phyloP scores from a whole-genome alignment of 495 filamentous ascomycete species.

The Talaromyces trachyspermus region DNA sequence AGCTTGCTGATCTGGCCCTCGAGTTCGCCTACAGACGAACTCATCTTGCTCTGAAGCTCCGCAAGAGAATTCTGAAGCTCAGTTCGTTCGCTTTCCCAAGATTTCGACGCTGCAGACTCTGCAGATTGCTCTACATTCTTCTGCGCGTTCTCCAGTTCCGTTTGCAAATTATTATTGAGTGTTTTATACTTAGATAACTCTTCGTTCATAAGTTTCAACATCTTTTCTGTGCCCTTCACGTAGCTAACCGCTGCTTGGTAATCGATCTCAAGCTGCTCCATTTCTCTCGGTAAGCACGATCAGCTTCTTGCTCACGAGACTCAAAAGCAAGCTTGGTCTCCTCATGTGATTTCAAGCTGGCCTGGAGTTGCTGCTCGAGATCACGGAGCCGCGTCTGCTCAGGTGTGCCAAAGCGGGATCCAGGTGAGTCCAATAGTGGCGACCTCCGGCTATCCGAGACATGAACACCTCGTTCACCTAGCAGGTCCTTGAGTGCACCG shows the following conservation, averaged over 20 bases:
- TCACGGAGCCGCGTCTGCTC: constrained; percentile 78
- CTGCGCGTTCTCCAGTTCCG: constrained; percentile 57
- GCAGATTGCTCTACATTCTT: constrained; percentile 31
- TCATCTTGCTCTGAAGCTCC: constrained; percentile 57
- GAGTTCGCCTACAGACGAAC: constrained; percentile 54
- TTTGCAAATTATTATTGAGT: constrained; percentile 74
- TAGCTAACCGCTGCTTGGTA: constrained; percentile 99
- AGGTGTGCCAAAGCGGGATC: constrained; percentile 69
- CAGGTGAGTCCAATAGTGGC: constrained; percentile 55
- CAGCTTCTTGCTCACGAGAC: constrained; percentile 72
- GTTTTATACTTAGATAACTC: constrained; percentile 83
- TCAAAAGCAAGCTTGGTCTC: constrained; percentile 72
- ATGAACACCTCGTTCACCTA: constrained; percentile 77
- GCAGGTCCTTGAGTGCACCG: constrained; percentile 82
- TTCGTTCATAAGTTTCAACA: constrained; percentile 97
- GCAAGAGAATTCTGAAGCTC: constrained; percentile 59
- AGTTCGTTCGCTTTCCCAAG: constrained; percentile 74
- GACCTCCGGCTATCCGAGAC: constrained; percentile 48
- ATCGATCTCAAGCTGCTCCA: constrained; percentile 88
- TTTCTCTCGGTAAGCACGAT: constrained; percentile 81
- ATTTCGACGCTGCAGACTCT: constrained; percentile 34
- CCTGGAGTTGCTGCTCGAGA: constrained; percentile 81
- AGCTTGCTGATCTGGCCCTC: constrained; percentile 64
- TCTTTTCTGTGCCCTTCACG: constrained; percentile 97
- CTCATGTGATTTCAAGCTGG: constrained; percentile 70